phyloP scores from a whole-genome alignment of 2,329 filamentous ascomycete genomes.

The Cladophialophora psammophila region DNA sequence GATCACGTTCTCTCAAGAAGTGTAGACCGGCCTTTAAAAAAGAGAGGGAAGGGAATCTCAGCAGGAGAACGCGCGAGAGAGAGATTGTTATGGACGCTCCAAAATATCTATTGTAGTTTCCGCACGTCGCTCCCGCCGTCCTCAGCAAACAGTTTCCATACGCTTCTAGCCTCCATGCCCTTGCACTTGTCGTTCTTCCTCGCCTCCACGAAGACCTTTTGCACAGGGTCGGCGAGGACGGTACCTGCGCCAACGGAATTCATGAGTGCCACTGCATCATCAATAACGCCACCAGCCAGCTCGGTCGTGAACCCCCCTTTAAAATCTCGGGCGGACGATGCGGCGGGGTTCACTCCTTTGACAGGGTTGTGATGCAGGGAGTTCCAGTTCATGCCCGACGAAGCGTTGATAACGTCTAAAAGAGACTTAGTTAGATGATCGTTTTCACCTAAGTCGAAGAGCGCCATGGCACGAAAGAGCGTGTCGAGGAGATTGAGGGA shows the following conservation, averaged over 20 bases:
- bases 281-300: slow-evolving; percentile 19
- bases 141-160: slow-evolving; percentile 20
- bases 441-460: neutral
- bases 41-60: no score
- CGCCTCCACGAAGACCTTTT: slow-evolving; percentile 19
- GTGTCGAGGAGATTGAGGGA: neutral
- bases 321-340: slow-evolving; percentile 18
- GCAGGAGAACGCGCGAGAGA: neutral
- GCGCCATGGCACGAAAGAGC: neutral
- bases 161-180: slow-evolving; percentile 19
- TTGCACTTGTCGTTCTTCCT: slow-evolving; percentile 19
- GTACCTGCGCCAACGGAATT: slow-evolving; percentile 6
- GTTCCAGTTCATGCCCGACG: slow-evolving; percentile 22
- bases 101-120: neutral
- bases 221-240: slow-evolving; percentile 5
- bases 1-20: no score
- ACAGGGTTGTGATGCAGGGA: slow-evolving; percentile 16
- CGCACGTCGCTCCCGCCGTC: slow-evolving; percentile 11
- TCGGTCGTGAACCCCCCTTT: slow-evolving; percentile 22
- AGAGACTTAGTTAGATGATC: neutral
- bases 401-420: slow-evolving; percentile 18
- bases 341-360: slow-evolving; percentile 15
- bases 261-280: slow-evolving; percentile 18
- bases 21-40: no score
- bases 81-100: neutral